Percentiles rank a stretch among this genome's conserved stretches.
Evolutionary conservation across 2,329 filamentous ascomycete species (phyloP).

Genomic region (Aspergillus japonicus): DNA sequence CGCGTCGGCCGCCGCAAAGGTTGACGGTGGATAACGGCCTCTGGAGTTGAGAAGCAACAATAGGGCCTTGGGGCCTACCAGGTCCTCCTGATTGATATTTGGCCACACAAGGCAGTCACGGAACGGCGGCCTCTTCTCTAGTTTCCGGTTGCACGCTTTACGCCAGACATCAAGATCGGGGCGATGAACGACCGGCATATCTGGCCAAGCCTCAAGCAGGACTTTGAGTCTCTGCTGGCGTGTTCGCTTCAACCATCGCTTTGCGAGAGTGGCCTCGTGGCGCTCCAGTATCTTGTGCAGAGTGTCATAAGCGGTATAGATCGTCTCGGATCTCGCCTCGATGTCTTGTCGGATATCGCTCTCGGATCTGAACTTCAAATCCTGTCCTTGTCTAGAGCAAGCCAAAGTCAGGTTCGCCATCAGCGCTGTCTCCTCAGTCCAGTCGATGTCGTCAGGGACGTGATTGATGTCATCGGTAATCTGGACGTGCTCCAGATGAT

Average conservation of each 20-base stretch:
- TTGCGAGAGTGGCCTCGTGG: constrained; percentile 53
- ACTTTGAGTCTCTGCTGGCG: constrained; percentile 47
- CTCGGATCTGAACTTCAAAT: too few relatives aligned
- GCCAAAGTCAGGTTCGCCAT: too few relatives aligned
- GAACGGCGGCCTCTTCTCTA: constrained; percentile 21
- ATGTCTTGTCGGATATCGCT: too few relatives aligned
- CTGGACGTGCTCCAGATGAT: too few relatives aligned
- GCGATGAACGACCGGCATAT: constrained; percentile 51
- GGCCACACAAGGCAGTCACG: constrained; percentile 51
- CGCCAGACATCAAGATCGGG: constrained; percentile 49
- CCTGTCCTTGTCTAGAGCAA: too few relatives aligned
- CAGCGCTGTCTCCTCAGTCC: too few relatives aligned
- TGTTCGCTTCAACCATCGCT: constrained; percentile 57
- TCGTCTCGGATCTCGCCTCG: too few relatives aligned
- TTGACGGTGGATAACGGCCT: constrained; percentile 46
- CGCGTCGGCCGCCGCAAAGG: constrained; percentile 51
- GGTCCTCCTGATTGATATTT: constrained; percentile 59
- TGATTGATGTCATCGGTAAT: too few relatives aligned
- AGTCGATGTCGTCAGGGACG: too few relatives aligned
- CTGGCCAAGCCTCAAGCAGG: constrained; percentile 51
- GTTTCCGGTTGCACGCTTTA: not conserved
- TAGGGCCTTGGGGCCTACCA: constrained; percentile 46
- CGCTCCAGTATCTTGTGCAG: constrained; percentile 49
- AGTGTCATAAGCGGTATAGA: constrained; percentile 24
- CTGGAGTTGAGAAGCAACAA: constrained; percentile 54